Evolutionary conservation across 1,284 basidiomycete genomes (phyloP), one percentile per base, ranked within the genome.

Genomic region (Irpex lacteus): DNA sequence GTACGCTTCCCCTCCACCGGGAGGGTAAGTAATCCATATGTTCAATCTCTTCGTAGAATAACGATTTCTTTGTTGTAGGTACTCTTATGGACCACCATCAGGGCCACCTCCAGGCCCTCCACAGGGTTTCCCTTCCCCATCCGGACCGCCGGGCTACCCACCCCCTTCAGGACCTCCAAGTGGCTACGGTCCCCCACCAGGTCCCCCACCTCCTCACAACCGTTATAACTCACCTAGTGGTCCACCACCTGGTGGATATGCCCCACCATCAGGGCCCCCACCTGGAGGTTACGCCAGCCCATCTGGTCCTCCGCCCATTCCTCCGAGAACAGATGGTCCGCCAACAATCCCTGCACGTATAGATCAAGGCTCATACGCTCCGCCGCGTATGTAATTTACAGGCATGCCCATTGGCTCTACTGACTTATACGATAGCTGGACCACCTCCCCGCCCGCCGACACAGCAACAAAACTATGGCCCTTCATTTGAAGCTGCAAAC

Each of bases 401-500:
- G 9, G 4, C 34, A 8, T 61, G 1, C 15, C 2, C 3, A 40
- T 53, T 18, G 9, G 15, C n/a, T 44, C 37, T 40, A 5, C 60
- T 63, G 38, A 32, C 52, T 4, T 32, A 15, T 21, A 44, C 38
- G 18, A 11, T 34, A 79, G 78, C 71, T 60, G 78, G 74, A 8
- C 75, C 79, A 0, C 79, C 81, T n/a, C 78, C 78, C 5, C 80
- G 80, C 68, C 90, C 91, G 3, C 92, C 92, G 1, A 73, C 78
- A 5, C 80, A 83, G 49, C 77, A 83, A 52, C 93, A 95, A 72
- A 75, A 82, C 68, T 94, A 91, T 69, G 89, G 90, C 0, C 87
- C 88, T 8, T 83, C 84, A 63, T 80, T 84, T 63, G 79, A 88
- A 72, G 81, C 77, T 38, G 70, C 80, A 1, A 77, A 84, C 49